Evolutionary conservation across 2,329 filamentous ascomycete species (phyloP).

Genomic region (Fusarium pilosicola): DNA sequence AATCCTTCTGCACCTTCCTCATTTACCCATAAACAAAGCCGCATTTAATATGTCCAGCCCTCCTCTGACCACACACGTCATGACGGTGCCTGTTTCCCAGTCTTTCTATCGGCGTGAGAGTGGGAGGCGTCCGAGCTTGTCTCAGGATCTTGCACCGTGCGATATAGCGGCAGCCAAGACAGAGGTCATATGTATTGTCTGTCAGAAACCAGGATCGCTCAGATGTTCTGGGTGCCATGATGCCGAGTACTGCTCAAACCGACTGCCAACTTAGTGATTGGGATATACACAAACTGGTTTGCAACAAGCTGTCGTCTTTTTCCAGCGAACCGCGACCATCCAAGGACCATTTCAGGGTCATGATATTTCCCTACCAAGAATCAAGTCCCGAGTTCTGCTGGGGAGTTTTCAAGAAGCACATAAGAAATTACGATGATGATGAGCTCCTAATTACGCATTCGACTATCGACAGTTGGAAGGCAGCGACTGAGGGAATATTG

Average conservation of each 20-base stretch:
- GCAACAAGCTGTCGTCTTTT: neutral
- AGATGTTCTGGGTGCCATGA: neutral
- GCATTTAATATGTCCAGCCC: rapidly evolving
- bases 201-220: neutral
- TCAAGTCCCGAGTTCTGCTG: neutral
- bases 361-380: neutral
- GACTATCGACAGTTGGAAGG: neutral
- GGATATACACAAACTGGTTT: neutral
- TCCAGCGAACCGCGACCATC: rapidly evolving
- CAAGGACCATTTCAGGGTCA: neutral
- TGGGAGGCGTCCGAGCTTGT: neutral
- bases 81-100: rapidly evolving
- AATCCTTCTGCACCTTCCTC: neutral
- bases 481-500: neutral
- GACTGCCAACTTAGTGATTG: neutral
- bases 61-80: rapidly evolving
- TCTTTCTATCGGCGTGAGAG: neutral
- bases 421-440: too few species aligned
- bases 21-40: neutral
- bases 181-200: neutral
- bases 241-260: neutral
- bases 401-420: neutral
- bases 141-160: neutral
- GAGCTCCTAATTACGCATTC: neutral
- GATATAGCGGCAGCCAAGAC: neutral